These are phyloP conservation scores for Domatiomyces catenatus DNA, from an alignment of 2,329 filamentous ascomycete species.

Conservation along the genomic window DNA sequence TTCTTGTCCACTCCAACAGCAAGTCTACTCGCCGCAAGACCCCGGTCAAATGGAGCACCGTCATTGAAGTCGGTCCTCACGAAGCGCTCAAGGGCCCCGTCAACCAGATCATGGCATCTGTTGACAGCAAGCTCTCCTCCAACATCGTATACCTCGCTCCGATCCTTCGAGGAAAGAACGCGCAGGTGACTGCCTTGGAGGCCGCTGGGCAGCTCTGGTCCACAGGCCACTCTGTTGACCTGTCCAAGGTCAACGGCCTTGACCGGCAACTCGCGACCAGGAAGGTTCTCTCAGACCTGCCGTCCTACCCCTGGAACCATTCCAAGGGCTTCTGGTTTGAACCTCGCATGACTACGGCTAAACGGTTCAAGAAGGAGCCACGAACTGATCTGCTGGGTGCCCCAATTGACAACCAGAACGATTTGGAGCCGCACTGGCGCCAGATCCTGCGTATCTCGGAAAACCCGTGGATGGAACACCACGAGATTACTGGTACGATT, in stretches of 20 bases:
- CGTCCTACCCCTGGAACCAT: slow-evolving; percentile 37
- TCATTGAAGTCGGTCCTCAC: slow-evolving; percentile 26
- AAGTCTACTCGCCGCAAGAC: background rate
- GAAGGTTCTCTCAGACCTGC: slow-evolving; percentile 21
- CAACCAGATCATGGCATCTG: slow-evolving; percentile 14
- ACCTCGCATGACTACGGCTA: slow-evolving; percentile 27
- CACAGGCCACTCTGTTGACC: slow-evolving; percentile 1
- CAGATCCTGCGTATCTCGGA: slow-evolving; percentile 19
- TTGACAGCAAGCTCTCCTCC: slow-evolving; percentile 2
- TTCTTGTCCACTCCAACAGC: slow-evolving; percentile 1
- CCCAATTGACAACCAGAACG: slow-evolving; percentile 2
- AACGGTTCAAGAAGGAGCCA: slow-evolving; percentile 23
- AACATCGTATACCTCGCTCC: slow-evolving; percentile 13
- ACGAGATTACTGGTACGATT: slow-evolving; percentile 14
- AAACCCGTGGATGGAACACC: slow-evolving; percentile 20
- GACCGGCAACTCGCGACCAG: background rate
- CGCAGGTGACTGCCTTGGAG: slow-evolving; percentile 8
- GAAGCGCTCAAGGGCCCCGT: slow-evolving; percentile 21
- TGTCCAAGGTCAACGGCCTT: slow-evolving; percentile 1
- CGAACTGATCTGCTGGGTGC: slow-evolving; percentile 19
- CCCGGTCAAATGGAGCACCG: slow-evolving; percentile 3
- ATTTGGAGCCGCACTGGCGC: slow-evolving; percentile 18
- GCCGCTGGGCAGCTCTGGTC: slow-evolving; percentile 3
- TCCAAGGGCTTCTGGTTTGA: slow-evolving; percentile 30
- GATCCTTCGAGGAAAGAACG: slow-evolving; percentile 13